Base-by-base conservation (phyloP, 73 alveolate species). In the Paramecium sexaurelia region DNA sequence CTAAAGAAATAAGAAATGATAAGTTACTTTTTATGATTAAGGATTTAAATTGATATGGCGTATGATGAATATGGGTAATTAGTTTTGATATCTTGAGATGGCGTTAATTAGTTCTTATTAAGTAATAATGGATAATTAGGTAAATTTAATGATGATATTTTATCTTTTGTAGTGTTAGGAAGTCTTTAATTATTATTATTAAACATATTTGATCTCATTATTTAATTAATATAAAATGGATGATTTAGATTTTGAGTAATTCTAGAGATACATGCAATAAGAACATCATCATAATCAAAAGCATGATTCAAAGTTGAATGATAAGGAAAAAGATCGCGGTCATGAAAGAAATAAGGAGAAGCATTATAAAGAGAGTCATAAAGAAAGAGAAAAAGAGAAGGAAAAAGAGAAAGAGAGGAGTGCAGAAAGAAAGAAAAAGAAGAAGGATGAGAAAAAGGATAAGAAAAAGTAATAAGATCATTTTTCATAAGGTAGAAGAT, bases 201-300 rank as follows among this genome's bases (percentile, higher is more conserved):
- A 17, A 47, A 29, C 47, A 61, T 8, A 61, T 61, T 61, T 61
- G 8, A 45, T 61, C 39, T 61, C 83, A 61, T 61, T 71, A 71
- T 35, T 71, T 71, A 71, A 71, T 71, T 71, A 33, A 35, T 71
- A 35, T 9, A 32, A 71, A 71, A 27, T 51, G 67, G 67, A 51
- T 27, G 85, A 68, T 71, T 71, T 71, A 71, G 86, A 71, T 71
- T 71, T 71, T 37, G 86, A 71, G 86, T 36, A 32, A 35, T 71
- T 35, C 43, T 6, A 71, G 20, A 22, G 56, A 71, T 37, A 35
- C 22, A 71, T 71, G 5, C 32, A 51, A 51, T 51, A 17, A 20
- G 86, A 36, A 3, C 57, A 32, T 9, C 32, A 33, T 11, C 15
- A 71, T 0, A 20, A 26, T 26, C 3, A 40, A 9, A 35, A 13